Base-by-base conservation (phyloP, 768 basidiomycete species). In the Sporobolomyces pararoseus region DNA sequence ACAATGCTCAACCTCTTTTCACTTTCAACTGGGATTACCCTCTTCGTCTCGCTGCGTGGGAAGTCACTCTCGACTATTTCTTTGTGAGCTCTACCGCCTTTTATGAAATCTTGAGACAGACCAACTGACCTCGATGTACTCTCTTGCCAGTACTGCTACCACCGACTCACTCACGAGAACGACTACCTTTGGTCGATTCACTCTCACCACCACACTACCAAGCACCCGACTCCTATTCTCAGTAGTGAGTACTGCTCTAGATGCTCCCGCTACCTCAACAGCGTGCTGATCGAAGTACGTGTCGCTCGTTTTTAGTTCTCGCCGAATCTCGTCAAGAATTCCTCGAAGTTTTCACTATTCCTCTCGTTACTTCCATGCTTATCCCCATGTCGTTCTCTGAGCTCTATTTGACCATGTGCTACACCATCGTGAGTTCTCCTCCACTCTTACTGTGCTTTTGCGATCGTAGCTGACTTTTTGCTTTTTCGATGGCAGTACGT, bases 121-220 rank as follows among this genome's bases (percentile, higher is more conserved):
- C 39, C 17, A 17, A 42, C 39, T 9, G 17, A 42, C n/a, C n/a
- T 42, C 39, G 39, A 42, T 42, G 10, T 9, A 9, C 39, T 42
- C 34, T 7, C 10, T n/a, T 3, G 5, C 19, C 66, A 67, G 66
- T 70, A 70, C 53, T 47, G 29, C 31, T 70, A 70, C 59, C 69
- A 70, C 53, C 64, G 69, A 29, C 34, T 64, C 1, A 49, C 50
- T 10, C 68, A 70, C 60, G 69, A 70, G 53, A 50, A 65, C 39
- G 69, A 70, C 47, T 29, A 52, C 21, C 60, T 70, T 0, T 70
- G 69, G 69, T 70, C 65, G 53, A 66, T 70, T n/a, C 69, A 70
- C 64, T n/a, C 35, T 25, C 52, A 39, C 21, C 66, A 68, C 29
- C 61, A 52, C 61, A 63, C 63, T 9, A 63, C 63, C 12, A 63